phyloP scores from a whole-genome alignment of 352 stramenopile species.

The Globisporangium carolinianum region DNA sequence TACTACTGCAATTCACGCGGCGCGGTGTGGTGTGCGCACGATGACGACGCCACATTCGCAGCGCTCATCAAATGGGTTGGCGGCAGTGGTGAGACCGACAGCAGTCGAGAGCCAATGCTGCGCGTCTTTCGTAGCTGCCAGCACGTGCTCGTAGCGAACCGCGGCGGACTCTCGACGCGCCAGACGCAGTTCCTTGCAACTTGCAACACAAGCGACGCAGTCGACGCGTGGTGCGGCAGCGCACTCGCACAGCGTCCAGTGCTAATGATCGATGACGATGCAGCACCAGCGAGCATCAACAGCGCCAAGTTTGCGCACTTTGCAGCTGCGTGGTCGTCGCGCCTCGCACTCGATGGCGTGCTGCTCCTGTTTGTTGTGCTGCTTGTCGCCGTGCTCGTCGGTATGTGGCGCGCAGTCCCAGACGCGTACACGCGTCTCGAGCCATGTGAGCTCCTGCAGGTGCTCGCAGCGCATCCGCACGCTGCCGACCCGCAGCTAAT shows the following conservation, averaged over 20 bases:
- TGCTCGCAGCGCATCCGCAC: not conserved
- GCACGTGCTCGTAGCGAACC: slow-evolving; percentile 1
- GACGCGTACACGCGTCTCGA: not conserved
- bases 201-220: slow-evolving; percentile 4
- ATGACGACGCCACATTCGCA: not conserved
- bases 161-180: not conserved
- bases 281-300: slow-evolving; percentile 1
- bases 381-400: not conserved
- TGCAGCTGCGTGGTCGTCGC: not conserved
- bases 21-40: not conserved
- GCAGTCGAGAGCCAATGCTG: not conserved
- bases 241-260: not conserved
- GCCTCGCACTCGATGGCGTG: not conserved
- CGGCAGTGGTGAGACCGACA: not conserved
- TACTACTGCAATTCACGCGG: slow-evolving; percentile 3
- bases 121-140: slow-evolving; percentile 1
- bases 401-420: not conserved
- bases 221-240: slow-evolving; percentile 3
- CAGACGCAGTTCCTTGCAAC: slow-evolving; percentile 1
- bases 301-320: slow-evolving; percentile 3
- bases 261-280: not conserved
- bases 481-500: not conserved
- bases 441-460: not conserved
- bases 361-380: not conserved
- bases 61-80: not conserved